Percentiles rank a stretch among this genome's conserved stretches.
phyloP scores from a whole-genome alignment of 2,329 filamentous ascomycete species.

The Lanzia echinophila region DNA sequence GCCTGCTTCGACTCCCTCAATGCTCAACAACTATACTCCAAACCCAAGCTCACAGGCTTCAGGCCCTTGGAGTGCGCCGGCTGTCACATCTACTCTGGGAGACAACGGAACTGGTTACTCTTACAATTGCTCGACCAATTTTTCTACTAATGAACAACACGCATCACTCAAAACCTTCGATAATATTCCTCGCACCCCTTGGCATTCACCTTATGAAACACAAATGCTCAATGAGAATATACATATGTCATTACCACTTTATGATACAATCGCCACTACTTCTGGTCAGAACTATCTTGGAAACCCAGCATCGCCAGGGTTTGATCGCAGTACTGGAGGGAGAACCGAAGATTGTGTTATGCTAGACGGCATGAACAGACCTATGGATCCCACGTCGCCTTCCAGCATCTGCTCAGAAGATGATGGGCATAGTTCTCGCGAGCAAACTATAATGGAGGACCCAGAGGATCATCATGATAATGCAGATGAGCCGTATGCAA shows the following conservation, averaged over 20 bases:
- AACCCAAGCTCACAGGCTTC: slow-evolving; percentile 19
- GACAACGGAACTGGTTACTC: slow-evolving; percentile 16
- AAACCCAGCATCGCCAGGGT: background rate
- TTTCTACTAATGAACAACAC: slow-evolving; percentile 12
- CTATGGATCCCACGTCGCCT: slow-evolving; percentile 13
- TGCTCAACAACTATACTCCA: slow-evolving; percentile 12
- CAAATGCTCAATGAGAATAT: slow-evolving; percentile 12
- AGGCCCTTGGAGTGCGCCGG: slow-evolving; percentile 15
- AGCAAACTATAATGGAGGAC: slow-evolving; percentile 25
- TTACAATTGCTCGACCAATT: slow-evolving; percentile 18
- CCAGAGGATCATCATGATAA: slow-evolving; percentile 28
- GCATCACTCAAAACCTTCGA: slow-evolving; percentile 10
- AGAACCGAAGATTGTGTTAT: slow-evolving; percentile 5
- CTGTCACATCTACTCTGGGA: slow-evolving; percentile 10
- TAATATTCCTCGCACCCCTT: slow-evolving; percentile 17
- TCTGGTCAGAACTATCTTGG: slow-evolving; percentile 11
- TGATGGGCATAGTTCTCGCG: slow-evolving; percentile 20
- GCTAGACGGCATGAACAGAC: slow-evolving; percentile 5
- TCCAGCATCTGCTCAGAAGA: slow-evolving; percentile 24
- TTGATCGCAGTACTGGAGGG: background rate
- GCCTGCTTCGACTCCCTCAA: slow-evolving; percentile 11
- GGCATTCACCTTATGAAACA: slow-evolving; percentile 13
- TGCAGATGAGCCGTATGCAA: slow-evolving; percentile 65
- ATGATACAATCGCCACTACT: slow-evolving; percentile 15
- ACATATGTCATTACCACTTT: slow-evolving; percentile 12